Conservation (phyloP, 2,329 filamentous ascomycete species). For the Sodiomyces alkalinus region DNA sequence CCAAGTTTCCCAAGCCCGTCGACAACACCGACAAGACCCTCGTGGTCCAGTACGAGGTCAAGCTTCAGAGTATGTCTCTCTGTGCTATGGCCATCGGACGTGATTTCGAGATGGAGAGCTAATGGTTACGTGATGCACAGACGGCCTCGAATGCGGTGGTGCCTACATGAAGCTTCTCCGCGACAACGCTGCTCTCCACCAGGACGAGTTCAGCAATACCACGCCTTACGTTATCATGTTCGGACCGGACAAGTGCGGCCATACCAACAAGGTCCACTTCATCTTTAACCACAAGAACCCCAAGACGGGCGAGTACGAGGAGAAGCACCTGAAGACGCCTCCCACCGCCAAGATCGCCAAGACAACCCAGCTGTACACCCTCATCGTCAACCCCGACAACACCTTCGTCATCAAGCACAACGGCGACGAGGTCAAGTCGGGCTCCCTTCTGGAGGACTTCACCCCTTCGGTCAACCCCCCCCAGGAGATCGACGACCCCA, state of each 20-base stretch:
- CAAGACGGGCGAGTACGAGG: conserved; percentile 98
- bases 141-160: conserved; percentile 92
- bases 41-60: conserved; percentile 98
- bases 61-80: conserved; percentile 73
- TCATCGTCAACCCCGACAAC: conserved; percentile 94
- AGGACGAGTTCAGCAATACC: conserved; percentile 94
- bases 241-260: conserved; percentile 96
- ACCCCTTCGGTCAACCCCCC: conserved; percentile 81
- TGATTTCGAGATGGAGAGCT: background rate
- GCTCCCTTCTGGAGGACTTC: conserved; percentile 90
- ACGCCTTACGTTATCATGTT: conserved; percentile 99
- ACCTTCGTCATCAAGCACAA: conserved; percentile 87
- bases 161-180: conserved; percentile 98
- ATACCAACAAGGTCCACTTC: conserved; percentile 96
- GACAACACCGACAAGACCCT: conserved; percentile 95
- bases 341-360: conserved; percentile 81
- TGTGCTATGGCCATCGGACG: too few relatives aligned
- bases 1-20: conserved; percentile 93
- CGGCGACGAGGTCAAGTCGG: conserved; percentile 74
- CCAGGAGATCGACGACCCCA: conserved; percentile 86
- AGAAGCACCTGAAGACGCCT: conserved; percentile 87
- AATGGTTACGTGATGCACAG: conserved; percentile 26
- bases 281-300: conserved; percentile 99
- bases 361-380: conserved; percentile 86
- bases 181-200: conserved; percentile 91